Evolutionary conservation across 768 basidiomycete genomes (phyloP).

Genomic region (Psilocybe cyanescens): DNA sequence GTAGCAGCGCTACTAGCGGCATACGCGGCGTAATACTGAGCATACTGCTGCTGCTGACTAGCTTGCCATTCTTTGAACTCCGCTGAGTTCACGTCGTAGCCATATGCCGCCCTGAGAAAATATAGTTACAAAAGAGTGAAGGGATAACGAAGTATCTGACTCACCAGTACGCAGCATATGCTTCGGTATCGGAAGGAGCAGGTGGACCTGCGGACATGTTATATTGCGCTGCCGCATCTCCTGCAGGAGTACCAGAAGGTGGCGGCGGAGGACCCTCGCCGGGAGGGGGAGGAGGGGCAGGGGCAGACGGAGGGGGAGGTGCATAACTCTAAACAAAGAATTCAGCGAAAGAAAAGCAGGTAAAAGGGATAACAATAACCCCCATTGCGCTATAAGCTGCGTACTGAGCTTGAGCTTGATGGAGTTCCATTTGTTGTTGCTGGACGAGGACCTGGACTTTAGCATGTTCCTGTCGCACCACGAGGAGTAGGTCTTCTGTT

Average conservation of each 20-base stretch:
- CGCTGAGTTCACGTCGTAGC: slow-evolving; percentile 82
- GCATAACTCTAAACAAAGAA: slow-evolving; percentile 39
- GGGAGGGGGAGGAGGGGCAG: slow-evolving; percentile 59
- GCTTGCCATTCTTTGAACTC: slow-evolving; percentile 86
- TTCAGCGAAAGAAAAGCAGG: neutral
- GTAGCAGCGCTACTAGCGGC: slow-evolving; percentile 39
- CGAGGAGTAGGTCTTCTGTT: slow-evolving; percentile 87
- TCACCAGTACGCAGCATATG: slow-evolving; percentile 65
- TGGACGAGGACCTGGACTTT: slow-evolving; percentile 70
- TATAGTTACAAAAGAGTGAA: neutral
- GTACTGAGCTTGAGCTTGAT: slow-evolving; percentile 82
- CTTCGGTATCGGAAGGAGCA: slow-evolving; percentile 50
- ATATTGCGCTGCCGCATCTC: slow-evolving; percentile 45
- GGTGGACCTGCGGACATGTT: slow-evolving; percentile 35
- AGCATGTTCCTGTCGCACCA: slow-evolving; percentile 86
- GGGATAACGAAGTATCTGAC: slow-evolving; percentile 22
- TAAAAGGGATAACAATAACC: slow-evolving; percentile 42
- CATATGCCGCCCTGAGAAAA: slow-evolving; percentile 72
- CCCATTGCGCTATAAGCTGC: slow-evolving; percentile 70
- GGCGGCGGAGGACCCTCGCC: slow-evolving; percentile 49
- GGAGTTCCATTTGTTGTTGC: slow-evolving; percentile 87
- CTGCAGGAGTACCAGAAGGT: slow-evolving; percentile 50
- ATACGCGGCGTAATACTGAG: slow-evolving; percentile 71
- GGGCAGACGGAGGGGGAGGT: slow-evolving; percentile 53
- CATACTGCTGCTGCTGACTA: slow-evolving; percentile 73